Percentiles rank a stretch among this genome's conserved stretches.
phyloP scores from a whole-genome alignment of 2,329 filamentous ascomycete species.

The Polytolypa hystricis region DNA sequence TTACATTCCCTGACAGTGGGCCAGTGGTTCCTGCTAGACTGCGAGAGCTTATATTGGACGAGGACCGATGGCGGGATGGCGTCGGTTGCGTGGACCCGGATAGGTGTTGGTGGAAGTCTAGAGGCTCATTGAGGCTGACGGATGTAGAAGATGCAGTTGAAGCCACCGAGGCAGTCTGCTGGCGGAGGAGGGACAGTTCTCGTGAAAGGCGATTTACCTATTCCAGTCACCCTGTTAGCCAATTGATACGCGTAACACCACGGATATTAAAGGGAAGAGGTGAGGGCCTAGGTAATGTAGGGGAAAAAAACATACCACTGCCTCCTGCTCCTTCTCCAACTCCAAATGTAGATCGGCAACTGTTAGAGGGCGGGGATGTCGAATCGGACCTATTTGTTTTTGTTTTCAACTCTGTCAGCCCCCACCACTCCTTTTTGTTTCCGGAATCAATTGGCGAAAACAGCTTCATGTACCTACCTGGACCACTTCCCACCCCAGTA shows the following conservation, averaged over 20 bases:
- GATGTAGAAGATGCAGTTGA: constrained; percentile 50
- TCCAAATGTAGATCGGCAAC: constrained; percentile 79
- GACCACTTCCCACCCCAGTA: constrained; percentile 27
- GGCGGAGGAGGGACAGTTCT: constrained; percentile 74
- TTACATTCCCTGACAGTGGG: constrained; percentile 26
- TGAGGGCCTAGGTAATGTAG: no score
- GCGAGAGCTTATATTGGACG: constrained; percentile 41
- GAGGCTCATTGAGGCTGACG: constrained; percentile 38
- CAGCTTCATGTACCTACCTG: constrained; percentile 27
- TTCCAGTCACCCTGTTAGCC: not conserved
- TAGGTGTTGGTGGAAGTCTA: constrained; percentile 31
- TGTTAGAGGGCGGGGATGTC: constrained; percentile 79
- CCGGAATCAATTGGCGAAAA: no score
- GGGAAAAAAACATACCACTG: constrained; percentile 52
- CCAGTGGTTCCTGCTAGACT: constrained; percentile 23
- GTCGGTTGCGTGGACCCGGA: constrained; percentile 41
- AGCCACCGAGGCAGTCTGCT: constrained; percentile 52
- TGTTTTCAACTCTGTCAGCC: no score
- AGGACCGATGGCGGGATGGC: constrained; percentile 46
- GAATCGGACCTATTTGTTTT: constrained; percentile 60
- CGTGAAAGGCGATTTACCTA: constrained; percentile 88
- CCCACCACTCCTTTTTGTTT: no score
- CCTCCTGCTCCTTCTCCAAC: constrained; percentile 91
- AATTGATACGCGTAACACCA: not conserved
- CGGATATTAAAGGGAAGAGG: not conserved